Base-by-base conservation (phyloP, 176 grass and related monocot genomes). In the Eleusine indica region DNA sequence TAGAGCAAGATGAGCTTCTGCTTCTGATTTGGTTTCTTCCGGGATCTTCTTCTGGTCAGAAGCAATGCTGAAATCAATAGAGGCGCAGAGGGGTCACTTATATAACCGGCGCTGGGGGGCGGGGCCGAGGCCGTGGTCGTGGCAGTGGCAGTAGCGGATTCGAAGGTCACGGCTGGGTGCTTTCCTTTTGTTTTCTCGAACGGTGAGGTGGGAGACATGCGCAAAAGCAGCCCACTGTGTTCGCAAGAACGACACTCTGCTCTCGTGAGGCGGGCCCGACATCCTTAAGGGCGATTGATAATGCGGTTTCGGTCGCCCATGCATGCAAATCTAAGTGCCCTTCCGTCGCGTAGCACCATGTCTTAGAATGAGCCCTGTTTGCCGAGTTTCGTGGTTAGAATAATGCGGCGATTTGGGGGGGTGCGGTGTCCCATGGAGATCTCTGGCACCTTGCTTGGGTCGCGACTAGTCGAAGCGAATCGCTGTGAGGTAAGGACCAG, bases 221-320 rank as follows among this genome's bases (percentile, higher is more conserved):
- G 92, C 86, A 89, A 99, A 99, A 99, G 91, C 86, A 87, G 93
- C 93, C 93, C 86, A 99, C 89, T 94, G 89, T 90, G 89, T 90
- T 91, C 71, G 37, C 86, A 87, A 84, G 81, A 86, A 86, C 73
- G 47, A 51, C 70, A 6, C 53, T 22, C 53, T 19, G 53, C 29
- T 65, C 75, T 91, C 75, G 93, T 53, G 74, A 48, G 15, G 13
- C 38, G 91, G 86, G 96, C 77, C 86, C 79, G 93, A 96, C 93
- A 96, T 99, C 88, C 93, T 89, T 90, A 93, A 87, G 90, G 29
- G 8, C 84, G 74, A 71, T 97, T 92, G 89, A 94, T 86, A 83
- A 97, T 92, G 83, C 72, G 77, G 86, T 43, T 87, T 74, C 77
- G 83, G 87, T 92, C 80, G 75, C 80, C 69, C 83, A 43, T 86